Evolutionary conservation across 805 yeast species (phyloP), one percentile per base, ranked within the genome.

Genomic region (Saturnispora kantuleensis): DNA sequence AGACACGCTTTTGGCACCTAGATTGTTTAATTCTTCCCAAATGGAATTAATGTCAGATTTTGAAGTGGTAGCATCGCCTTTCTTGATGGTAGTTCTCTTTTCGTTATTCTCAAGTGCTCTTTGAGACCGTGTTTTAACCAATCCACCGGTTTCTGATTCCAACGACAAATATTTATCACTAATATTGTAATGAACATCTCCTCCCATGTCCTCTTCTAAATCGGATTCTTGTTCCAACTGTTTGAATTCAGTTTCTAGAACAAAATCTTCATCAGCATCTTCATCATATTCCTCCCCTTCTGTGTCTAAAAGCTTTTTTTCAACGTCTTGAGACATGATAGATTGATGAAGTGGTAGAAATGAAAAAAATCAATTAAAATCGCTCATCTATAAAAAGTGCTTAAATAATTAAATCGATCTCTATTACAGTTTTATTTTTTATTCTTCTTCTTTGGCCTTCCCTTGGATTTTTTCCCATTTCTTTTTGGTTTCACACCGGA

Each of bases 1-100:
- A 10, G 46, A n/a, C 11, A 26, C n/a, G 10, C 26, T 32, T 34
- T 41, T 41, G 31, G 44, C 11, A 1, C 43, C 41, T n/a, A 26
- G 5, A 18, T 38, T 48, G 50, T 79, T 73, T 64, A 81, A 56
- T 31, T 69, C 73, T 5, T 65, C 62, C 84, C 84, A 81, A 3
- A 78, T 60, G 0, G 73, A 71, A 41, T 74, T 68, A 1, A 77
- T 67, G 48, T 74, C 75, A 0, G 71, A 44, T 30, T 47, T 45
- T 12, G 36, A 4, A 5, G 13, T 17, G 11, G 18, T 26, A 3
- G 17, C 5, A 29, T 13, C 15, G 13, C 12, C 15, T 15, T 33
- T 39, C 12, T 29, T 30, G 10, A 39, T 31, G 3, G 30, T 38
- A 10, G 38, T 38, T 21, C 12, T 46, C 8, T 38, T 30, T 9